Evolutionary conservation across 2,329 filamentous ascomycete genomes (phyloP).

Genomic region (Fusarium duplospermum): DNA sequence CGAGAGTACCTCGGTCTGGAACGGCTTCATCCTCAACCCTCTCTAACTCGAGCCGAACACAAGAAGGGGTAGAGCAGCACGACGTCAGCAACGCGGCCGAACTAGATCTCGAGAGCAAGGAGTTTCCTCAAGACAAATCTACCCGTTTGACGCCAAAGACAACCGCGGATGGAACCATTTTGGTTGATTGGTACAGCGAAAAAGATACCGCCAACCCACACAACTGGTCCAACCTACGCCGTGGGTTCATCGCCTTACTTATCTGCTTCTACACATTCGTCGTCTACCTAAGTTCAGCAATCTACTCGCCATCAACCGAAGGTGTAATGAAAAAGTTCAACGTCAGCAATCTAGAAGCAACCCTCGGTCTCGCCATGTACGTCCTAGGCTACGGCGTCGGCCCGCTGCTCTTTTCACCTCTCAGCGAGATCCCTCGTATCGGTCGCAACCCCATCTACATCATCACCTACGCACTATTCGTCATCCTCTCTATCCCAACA

Average conservation of each 20-base stretch:
- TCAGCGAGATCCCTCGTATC: neutral
- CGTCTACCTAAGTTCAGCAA: neutral
- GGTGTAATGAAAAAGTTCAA: neutral
- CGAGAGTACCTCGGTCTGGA: neutral
- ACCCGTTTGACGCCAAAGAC: neutral
- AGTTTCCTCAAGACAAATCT: neutral
- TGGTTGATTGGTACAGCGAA: neutral
- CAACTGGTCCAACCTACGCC: neutral
- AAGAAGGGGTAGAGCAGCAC: neutral
- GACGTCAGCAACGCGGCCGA: neutral
- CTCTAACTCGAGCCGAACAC: neutral
- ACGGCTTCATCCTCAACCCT: neutral
- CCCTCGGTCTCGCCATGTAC: neutral
- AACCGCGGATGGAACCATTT: neutral
- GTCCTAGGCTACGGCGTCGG: neutral
- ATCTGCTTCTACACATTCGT: neutral
- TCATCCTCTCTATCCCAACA: neutral
- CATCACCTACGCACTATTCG: neutral
- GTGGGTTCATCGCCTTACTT: neutral
- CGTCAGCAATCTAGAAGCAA: neutral
- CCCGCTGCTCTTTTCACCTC: neutral
- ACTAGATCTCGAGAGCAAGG: neutral
- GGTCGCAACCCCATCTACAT: neutral
- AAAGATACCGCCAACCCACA: neutral
- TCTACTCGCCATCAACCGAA: neutral